Conservation (phyloP, 116 monocot genomes). For the Trichopus zeylanicus region DNA sequence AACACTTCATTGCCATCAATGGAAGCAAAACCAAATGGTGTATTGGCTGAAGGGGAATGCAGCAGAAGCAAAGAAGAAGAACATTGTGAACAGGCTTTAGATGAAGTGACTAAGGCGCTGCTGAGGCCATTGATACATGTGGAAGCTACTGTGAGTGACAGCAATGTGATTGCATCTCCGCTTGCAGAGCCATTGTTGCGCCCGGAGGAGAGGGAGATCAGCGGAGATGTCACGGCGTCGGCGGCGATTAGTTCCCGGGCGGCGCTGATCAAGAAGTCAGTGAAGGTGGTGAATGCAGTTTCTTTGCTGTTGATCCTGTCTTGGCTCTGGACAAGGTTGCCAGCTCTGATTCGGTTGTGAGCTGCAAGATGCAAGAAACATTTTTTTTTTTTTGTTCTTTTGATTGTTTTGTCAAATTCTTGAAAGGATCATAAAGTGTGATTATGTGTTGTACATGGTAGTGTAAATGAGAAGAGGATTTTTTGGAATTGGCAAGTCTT, state of each 20-base stretch:
- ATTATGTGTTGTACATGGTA: too few relatives aligned
- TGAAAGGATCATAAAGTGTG: too few relatives aligned
- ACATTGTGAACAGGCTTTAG: background rate
- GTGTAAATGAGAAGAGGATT: too few relatives aligned
- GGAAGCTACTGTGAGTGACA: background rate
- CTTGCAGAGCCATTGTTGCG: background rate
- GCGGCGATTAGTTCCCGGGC: background rate
- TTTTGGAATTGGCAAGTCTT: too few relatives aligned
- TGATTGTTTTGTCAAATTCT: background rate
- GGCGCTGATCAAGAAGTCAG: background rate
- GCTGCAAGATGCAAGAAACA: background rate
- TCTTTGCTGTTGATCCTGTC: background rate
- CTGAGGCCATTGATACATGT: background rate
- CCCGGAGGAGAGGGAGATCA: background rate
- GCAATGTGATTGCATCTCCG: background rate
- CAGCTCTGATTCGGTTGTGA: background rate
- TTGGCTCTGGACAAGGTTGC: background rate
- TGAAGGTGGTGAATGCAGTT: background rate
- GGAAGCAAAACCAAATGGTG: background rate
- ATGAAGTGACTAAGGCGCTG: background rate
- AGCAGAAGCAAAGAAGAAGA: background rate
- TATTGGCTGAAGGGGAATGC: background rate
- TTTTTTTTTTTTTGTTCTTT: conserved; percentile 1
- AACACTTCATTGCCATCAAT: background rate
- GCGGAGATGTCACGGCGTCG: background rate